phyloP scores from a whole-genome alignment of 23 red algal species.

The Gracilaria domingensis region DNA sequence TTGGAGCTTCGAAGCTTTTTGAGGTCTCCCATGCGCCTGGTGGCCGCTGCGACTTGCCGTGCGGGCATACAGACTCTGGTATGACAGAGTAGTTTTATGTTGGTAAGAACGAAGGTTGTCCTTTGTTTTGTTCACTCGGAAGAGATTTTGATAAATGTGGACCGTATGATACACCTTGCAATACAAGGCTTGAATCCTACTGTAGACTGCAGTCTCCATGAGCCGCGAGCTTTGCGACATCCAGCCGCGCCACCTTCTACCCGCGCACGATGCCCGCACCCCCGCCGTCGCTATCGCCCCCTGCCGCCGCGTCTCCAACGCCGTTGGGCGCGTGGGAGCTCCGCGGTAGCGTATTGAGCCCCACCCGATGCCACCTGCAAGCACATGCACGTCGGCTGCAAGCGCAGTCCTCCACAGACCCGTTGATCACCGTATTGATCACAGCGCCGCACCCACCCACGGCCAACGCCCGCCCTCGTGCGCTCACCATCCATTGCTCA shows the following conservation, averaged over 20 bases:
- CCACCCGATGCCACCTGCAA: conserved; percentile 20
- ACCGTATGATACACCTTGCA: too few relatives aligned
- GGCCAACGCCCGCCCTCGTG: background rate
- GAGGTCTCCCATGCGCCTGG: too few relatives aligned
- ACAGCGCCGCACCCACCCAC: conserved; percentile 1
- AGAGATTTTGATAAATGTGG: too few relatives aligned
- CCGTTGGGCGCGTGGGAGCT: conserved; percentile 33
- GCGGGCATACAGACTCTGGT: too few relatives aligned
- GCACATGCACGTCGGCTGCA: conserved; percentile 23
- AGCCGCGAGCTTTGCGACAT: too few relatives aligned
- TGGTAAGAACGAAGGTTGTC: too few relatives aligned
- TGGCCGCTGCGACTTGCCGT: too few relatives aligned
- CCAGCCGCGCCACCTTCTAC: background rate
- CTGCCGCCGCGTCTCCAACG: background rate
- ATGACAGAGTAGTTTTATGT: too few relatives aligned
- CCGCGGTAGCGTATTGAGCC: conserved; percentile 6
- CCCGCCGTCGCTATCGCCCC: background rate
- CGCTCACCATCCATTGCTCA: conserved; percentile 16
- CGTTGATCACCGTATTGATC: conserved; percentile 6
- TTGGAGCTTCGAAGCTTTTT: background rate
- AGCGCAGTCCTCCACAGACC: conserved; percentile 26
- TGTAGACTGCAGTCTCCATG: too few relatives aligned
- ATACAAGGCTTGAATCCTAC: too few relatives aligned
- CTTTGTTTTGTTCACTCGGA: too few relatives aligned
- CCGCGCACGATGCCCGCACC: background rate